These are phyloP conservation scores for Paramecium sexaurelia DNA, from an alignment of 73 alveolate genomes.

Conservation along the genomic window DNA sequence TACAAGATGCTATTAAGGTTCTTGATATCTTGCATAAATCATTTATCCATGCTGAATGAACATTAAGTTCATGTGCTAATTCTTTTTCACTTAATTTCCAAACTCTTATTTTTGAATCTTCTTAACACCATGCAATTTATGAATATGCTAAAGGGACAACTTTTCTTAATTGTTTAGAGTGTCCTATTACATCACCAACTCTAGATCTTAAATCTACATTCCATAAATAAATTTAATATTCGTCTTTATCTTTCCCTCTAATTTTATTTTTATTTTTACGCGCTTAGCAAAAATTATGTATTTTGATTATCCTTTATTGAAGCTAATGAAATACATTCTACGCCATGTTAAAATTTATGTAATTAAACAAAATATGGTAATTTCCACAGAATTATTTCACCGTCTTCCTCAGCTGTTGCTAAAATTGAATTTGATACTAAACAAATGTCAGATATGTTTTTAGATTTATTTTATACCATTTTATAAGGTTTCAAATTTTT, in stretches of 20 bases:
- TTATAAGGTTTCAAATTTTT: neutral
- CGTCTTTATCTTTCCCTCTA: constrained; percentile 39
- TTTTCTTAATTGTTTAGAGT: constrained; percentile 42
- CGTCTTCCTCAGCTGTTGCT: constrained; percentile 17
- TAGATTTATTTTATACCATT: neutral
- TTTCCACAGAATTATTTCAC: constrained; percentile 30
- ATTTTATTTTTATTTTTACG: neutral
- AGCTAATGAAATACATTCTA: constrained; percentile 48
- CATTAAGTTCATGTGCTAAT: constrained; percentile 24
- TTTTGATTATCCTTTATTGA: neutral
- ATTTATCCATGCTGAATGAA: constrained; percentile 53
- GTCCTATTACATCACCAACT: constrained; percentile 55
- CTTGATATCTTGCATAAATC: constrained; percentile 30
- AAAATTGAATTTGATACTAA: constrained; percentile 1
- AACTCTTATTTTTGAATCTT: constrained; percentile 38
- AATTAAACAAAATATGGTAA: constrained; percentile 8
- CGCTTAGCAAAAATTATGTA: neutral
- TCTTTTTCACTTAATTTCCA: constrained; percentile 48
- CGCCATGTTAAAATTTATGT: constrained; percentile 31
- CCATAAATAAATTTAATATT: constrained; percentile 51
- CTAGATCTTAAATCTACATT: constrained; percentile 28
- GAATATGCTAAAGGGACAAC: neutral
- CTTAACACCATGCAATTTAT: constrained; percentile 53
- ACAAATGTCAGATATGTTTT: neutral
- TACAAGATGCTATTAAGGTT: constrained; percentile 30